Base-by-base conservation (phyloP, 768 basidiomycete species). In the Russula earlei region DNA sequence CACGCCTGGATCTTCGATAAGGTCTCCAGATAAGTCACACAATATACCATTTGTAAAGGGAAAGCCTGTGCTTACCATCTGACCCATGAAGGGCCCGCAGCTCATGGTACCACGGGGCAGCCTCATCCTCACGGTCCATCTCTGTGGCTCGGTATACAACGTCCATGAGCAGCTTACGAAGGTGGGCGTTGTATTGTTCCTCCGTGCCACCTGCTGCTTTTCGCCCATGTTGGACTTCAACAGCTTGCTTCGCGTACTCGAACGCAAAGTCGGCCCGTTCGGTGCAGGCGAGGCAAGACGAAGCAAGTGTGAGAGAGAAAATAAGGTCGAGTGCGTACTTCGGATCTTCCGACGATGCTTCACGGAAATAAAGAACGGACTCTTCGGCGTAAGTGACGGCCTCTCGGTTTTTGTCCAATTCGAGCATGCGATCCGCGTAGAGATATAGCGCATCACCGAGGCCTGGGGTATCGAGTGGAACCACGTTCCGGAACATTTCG, bases 341-440 rank as follows among this genome's bases (percentile, higher is more conserved):
- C 5, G 2, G 41, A 24, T 33, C 40, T 3, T 49, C 41, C 1
- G n/a, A 24, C 2, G 2, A 11, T n/a, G 56, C 52, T n/a, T 58
- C 47, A 20, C 27, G 46, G 56, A 58, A 58, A 20, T 58, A 38
- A 8, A 49, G 52, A 20, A 49, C 41, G 0, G 52, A 53, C 41
- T 58, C 56, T 44, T 58, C 56, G 2, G 52, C 56, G 5, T 43
- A 58, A 24, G 36, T 44, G 20, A 51, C 56, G 14, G 56, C 52
- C 5, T 58, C 56, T 1, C 34, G 46, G 9, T 53, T 58, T 0
- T 54, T 37, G 20, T 53, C 51, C 11, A 54, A 52, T 24, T 58
- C 56, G 1, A 58, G 42, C 56, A 58, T 53, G 7, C 56, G 56
- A 41, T 49, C 40, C 12, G 52, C 56, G 5, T 43, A 48, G 1